A percentile compares a stretch with the other conserved stretches of the same genome.
phyloP scores from a whole-genome alignment of 768 basidiomycete species.

The Pholiota conissans region DNA sequence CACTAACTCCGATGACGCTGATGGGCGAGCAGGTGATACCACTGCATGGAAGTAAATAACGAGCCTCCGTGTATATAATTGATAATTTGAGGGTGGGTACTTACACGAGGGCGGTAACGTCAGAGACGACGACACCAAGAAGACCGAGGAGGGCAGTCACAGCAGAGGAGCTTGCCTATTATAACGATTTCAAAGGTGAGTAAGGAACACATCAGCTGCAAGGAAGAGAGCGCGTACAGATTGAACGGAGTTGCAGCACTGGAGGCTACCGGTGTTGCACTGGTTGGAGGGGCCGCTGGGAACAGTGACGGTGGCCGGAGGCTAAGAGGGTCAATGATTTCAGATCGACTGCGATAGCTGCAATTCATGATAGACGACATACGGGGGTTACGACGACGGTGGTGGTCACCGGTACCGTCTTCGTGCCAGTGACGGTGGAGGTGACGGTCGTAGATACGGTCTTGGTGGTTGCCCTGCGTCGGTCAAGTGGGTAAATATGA shows the following conservation, averaged over 20 bases:
- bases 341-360: neutral
- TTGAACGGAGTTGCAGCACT: constrained; percentile 26
- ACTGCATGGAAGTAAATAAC: neutral
- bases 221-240: constrained; percentile 10
- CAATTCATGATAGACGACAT: neutral
- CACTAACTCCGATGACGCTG: constrained; percentile 21
- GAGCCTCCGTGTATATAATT: too few species aligned
- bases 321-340: neutral
- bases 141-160: constrained; percentile 21
- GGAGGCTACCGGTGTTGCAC: constrained; percentile 26
- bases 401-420: constrained; percentile 1
- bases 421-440: neutral
- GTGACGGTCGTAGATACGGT: neutral
- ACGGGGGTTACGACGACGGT: constrained; percentile 1
- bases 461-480: neutral
- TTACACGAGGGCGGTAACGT: constrained; percentile 2
- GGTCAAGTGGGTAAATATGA: neutral
- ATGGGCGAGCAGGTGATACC: constrained; percentile 27
- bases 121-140: constrained; percentile 19
- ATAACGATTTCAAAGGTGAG: too few species aligned
- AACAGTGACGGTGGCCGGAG: constrained; percentile 8
- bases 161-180: neutral
- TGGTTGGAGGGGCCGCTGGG: constrained; percentile 10
- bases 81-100: neutral
- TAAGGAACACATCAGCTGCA: constrained; percentile 10